Conservation (phyloP, 139 green algal genomes). For the Chlorella sorokiniana region DNA sequence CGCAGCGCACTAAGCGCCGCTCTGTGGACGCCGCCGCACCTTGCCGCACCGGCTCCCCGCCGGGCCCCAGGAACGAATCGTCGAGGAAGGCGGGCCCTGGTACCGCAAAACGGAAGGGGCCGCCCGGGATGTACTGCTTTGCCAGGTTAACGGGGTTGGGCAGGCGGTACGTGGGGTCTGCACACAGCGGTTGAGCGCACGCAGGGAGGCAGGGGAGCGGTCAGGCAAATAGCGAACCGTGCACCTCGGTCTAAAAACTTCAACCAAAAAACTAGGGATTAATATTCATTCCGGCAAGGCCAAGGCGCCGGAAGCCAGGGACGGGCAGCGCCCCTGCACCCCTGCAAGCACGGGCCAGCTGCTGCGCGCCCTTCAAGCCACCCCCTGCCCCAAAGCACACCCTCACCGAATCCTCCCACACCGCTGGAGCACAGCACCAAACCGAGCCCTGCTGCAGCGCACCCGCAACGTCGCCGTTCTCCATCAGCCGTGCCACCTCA, state of each 20-base stretch:
- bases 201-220: not conserved
- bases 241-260: too few species aligned
- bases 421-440: too few species aligned
- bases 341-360: too few species aligned
- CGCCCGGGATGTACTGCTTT: not conserved
- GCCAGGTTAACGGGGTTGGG: constrained; percentile 4
- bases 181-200: not conserved
- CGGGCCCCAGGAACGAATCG: constrained; percentile 59
- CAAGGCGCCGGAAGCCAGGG: too few species aligned
- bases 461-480: constrained; percentile 38
- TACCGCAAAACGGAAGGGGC: constrained; percentile 70
- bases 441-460: not conserved
- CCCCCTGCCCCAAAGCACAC: too few species aligned
- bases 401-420: too few species aligned
- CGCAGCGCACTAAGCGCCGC: not conserved
- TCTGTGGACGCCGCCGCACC: not conserved
- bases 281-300: too few species aligned
- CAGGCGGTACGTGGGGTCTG: constrained; percentile 51
- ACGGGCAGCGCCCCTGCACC: too few species aligned
- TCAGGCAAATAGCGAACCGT: not conserved
- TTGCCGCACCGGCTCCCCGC: constrained; percentile 30
- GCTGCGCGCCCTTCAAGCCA: too few species aligned
- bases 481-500: constrained; percentile 51
- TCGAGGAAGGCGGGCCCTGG: constrained; percentile 55
- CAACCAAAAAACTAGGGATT: too few species aligned